Percentiles rank a stretch among this genome's conserved stretches.
These are phyloP conservation scores for Apophysomyces variabilis DNA, from an alignment of 371 early-diverging fungal genomes.

Conservation along the genomic window DNA sequence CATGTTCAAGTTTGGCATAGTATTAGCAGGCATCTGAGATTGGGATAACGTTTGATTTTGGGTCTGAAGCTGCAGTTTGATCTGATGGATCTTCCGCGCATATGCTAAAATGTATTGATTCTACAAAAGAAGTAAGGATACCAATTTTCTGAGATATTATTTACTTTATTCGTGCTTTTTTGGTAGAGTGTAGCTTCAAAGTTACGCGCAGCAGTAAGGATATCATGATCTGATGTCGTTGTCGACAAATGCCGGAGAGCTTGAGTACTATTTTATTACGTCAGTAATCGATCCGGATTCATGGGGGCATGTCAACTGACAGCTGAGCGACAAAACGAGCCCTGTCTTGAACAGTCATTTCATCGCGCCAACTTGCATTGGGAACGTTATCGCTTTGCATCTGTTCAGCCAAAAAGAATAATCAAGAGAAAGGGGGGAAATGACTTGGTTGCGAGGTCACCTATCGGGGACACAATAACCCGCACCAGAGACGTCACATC, in stretches of 20 bases:
- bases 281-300: background rate
- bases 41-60: constrained; percentile 19
- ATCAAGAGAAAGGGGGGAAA: background rate
- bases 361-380: constrained; percentile 48
- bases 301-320: constrained; percentile 30
- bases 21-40: constrained; percentile 32
- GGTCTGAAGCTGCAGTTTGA: constrained; percentile 26
- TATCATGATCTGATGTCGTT: constrained; percentile 40
- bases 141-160: background rate
- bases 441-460: too few species aligned
- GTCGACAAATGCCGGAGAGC: constrained; percentile 45
- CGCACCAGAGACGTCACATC: too few species aligned
- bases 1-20: constrained; percentile 30
- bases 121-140: constrained; percentile 20
- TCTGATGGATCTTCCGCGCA: constrained; percentile 44
- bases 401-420: background rate
- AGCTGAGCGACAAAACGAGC: constrained; percentile 41
- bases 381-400: constrained; percentile 22
- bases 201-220: constrained; percentile 41
- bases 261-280: constrained; percentile 26
- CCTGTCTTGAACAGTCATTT: constrained; percentile 43
- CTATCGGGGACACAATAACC: too few species aligned
- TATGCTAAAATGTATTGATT: constrained; percentile 47
- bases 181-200: constrained; percentile 46
- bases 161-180: constrained; percentile 49